phyloP scores from a whole-genome alignment of 106 monocot species.

The Triglochin maritima region DNA sequence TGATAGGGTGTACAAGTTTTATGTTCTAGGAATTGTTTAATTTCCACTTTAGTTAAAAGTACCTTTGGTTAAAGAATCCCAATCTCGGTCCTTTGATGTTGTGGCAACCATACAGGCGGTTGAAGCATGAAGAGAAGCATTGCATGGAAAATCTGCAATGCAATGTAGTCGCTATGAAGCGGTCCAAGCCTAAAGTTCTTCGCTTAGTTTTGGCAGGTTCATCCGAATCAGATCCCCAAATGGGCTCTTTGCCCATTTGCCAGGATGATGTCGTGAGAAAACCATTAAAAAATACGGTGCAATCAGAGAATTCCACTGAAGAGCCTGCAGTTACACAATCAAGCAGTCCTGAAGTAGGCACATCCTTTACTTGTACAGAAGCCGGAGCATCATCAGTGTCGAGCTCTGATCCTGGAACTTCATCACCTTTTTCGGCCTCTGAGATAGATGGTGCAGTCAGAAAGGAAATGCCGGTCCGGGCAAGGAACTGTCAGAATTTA shows the following conservation, averaged over 20 bases:
- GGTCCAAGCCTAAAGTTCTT: constrained; percentile 83
- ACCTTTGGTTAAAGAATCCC: too few relatives aligned
- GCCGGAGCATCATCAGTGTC: constrained; percentile 66
- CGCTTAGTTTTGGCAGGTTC: constrained; percentile 68
- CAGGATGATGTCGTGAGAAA: constrained; percentile 14
- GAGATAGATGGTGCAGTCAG: constrained; percentile 27
- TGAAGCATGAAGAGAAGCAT: constrained; percentile 77
- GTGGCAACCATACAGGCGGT: constrained; percentile 28
- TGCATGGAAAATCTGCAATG: constrained; percentile 90
- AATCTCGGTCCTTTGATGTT: too few relatives aligned
- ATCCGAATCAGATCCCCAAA: constrained; percentile 36
- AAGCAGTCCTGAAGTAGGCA: constrained; percentile 76
- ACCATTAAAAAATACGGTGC: constrained; percentile 6
- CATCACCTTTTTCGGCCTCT: constrained; percentile 58
- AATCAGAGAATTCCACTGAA: constrained; percentile 16
- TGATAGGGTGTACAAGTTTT: too few relatives aligned
- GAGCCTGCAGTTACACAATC: constrained; percentile 57
- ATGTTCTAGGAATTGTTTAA: too few relatives aligned
- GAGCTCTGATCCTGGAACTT: constrained; percentile 78
- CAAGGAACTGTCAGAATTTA: constrained; percentile 12
- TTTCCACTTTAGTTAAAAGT: too few relatives aligned
- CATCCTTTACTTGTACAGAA: constrained; percentile 64
- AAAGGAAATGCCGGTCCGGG: constrained; percentile 15
- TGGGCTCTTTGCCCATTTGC: constrained; percentile 10
- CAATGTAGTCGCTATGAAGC: constrained; percentile 94